phyloP scores from a whole-genome alignment of 164 flowering plant species.

The Buxus sempervirens region DNA sequence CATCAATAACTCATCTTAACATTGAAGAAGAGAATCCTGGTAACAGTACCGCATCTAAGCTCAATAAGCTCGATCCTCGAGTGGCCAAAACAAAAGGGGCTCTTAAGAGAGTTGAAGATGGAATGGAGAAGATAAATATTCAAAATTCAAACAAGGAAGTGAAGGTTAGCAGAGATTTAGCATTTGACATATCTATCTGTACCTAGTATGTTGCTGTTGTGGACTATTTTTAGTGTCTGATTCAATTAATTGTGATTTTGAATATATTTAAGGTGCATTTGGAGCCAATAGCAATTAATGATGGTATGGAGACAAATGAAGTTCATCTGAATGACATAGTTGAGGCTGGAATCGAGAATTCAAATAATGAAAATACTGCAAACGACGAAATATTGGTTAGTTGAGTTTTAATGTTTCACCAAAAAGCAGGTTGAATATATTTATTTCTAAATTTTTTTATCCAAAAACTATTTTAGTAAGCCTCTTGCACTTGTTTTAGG shows the following conservation, averaged over 20 bases:
- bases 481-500: conserved; percentile 23
- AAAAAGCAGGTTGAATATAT: too few species aligned
- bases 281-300: conserved; percentile 36
- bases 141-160: conserved; percentile 53
- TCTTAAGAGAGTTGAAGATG: neutral
- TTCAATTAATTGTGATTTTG: neutral
- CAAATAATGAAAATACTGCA: too few species aligned
- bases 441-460: too few species aligned
- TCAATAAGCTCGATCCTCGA: neutral
- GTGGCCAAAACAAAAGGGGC: conserved; percentile 19
- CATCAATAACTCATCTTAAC: conserved; percentile 24
- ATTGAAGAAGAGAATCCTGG: conserved; percentile 43
- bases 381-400: too few species aligned
- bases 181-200: neutral
- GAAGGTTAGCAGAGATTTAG: conserved; percentile 37
- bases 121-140: conserved; percentile 12
- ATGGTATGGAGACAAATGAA: conserved; percentile 18
- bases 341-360: too few species aligned
- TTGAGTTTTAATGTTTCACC: too few species aligned
- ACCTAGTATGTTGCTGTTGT: neutral
- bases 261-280: conserved; percentile 38
- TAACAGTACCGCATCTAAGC: neutral
- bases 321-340: too few species aligned
- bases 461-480: too few species aligned
- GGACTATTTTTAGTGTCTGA: neutral